Conservation (phyloP, 2,329 filamentous ascomycete genomes). For the Pleomassaria siparia region DNA sequence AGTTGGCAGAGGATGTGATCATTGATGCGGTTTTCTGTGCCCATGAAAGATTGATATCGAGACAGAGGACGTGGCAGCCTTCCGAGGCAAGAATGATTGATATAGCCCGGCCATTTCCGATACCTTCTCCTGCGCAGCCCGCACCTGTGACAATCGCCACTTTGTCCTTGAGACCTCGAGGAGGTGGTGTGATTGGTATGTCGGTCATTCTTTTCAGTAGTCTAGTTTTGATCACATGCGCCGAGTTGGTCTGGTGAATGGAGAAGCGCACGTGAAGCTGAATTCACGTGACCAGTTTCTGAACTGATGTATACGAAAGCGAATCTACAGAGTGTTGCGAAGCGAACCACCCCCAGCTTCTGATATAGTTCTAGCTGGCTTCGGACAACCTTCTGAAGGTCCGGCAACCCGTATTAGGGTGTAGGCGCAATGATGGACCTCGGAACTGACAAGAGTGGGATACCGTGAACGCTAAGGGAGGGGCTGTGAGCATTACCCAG, state of each 20-base stretch:
- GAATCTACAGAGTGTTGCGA: no score
- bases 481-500: not conserved
- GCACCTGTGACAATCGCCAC: conserved; percentile 63
- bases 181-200: conserved; percentile 29
- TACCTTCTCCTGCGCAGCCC: conserved; percentile 57
- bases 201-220: conserved; percentile 4
- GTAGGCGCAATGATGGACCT: not conserved
- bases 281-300: not conserved
- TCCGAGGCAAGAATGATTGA: conserved; percentile 62
- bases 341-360: no score
- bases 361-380: not conserved
- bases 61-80: conserved; percentile 60
- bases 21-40: conserved; percentile 59
- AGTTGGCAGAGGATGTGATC: conserved; percentile 44
- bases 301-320: not conserved
- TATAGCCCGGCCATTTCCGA: conserved; percentile 62
- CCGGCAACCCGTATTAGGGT: not conserved
- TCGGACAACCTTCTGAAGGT: not conserved
- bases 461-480: not conserved
- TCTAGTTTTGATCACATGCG: not conserved
- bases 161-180: conserved; percentile 45
- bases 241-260: not conserved
- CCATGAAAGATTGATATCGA: conserved; percentile 54
- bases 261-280: not conserved
- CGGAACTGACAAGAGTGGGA: not conserved